These are phyloP conservation scores for Funneliformis caledonium DNA, from an alignment of 371 early-diverging fungal genomes.

Conservation along the genomic window DNA sequence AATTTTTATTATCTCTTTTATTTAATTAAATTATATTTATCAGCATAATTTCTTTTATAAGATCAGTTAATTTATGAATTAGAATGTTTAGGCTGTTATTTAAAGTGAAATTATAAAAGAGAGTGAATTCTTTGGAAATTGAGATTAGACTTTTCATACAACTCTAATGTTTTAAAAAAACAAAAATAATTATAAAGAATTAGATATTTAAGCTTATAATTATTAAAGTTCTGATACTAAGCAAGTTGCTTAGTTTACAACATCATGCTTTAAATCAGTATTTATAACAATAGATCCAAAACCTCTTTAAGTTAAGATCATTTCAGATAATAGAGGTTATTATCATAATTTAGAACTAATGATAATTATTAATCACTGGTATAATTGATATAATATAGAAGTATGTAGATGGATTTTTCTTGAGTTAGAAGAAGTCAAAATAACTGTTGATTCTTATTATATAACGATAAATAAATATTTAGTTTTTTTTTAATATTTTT, in stretches of 20 bases:
- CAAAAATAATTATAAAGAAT: background rate
- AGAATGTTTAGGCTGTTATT: background rate
- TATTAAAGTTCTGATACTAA: background rate
- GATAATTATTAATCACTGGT: slow-evolving; percentile 4
- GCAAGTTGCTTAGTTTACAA: background rate
- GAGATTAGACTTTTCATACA: too few relatives aligned
- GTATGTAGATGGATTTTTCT: slow-evolving; percentile 9
- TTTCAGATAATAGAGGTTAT: too few relatives aligned
- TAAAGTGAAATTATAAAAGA: slow-evolving; percentile 11
- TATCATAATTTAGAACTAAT: too few relatives aligned
- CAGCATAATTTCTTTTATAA: background rate
- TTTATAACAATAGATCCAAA: background rate
- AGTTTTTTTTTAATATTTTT: background rate
- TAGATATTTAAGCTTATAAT: background rate
- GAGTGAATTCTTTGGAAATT: background rate
- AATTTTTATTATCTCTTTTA: background rate
- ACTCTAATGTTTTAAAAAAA: too few relatives aligned
- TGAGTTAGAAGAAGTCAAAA: background rate
- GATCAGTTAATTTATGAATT: too few relatives aligned
- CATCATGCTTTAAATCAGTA: slow-evolving; percentile 9
- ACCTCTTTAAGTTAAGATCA: background rate
- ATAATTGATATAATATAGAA: slow-evolving; percentile 12
- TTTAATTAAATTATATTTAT: background rate
- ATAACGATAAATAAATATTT: background rate
- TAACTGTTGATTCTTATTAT: too few relatives aligned